These are phyloP conservation scores for Buxus sempervirens DNA, from an alignment of 164 flowering plant genomes.

Conservation along the genomic window DNA sequence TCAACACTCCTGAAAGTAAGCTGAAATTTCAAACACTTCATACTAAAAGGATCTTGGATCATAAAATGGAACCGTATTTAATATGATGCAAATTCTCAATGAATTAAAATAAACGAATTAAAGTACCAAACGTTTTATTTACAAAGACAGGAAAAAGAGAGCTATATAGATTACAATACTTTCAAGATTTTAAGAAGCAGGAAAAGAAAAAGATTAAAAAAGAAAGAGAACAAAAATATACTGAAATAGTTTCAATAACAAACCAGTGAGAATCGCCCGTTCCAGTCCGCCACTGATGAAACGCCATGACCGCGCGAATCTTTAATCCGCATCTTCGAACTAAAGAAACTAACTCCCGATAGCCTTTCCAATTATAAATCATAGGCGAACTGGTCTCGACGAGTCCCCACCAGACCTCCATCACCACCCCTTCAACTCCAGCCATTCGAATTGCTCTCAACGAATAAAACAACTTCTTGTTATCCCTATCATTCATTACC, in stretches of 20 bases:
- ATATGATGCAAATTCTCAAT: no score
- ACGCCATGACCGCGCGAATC: conserved; percentile 64
- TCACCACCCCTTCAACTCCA: conserved; percentile 65
- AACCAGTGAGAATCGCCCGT: conserved; percentile 52
- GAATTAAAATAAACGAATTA: no score
- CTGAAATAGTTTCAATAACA: conserved; percentile 7
- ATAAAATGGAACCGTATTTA: no score
- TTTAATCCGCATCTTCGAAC: conserved; percentile 47
- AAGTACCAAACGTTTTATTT: no score
- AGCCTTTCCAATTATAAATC: conserved; percentile 59
- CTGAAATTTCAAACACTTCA: no score
- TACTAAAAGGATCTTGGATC: no score
- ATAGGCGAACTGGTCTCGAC: conserved; percentile 59
- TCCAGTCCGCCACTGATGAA: conserved; percentile 54
- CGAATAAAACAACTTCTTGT: conserved; percentile 38
- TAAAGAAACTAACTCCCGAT: conserved; percentile 45
- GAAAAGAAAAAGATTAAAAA: no score
- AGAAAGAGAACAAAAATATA: background rate
- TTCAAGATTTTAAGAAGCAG: no score
- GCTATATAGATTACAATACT: no score
- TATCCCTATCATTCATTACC: conserved; percentile 26
- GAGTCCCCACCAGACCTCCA: conserved; percentile 84
- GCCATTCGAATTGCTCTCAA: conserved; percentile 45
- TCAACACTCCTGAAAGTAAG: no score
- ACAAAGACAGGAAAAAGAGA: no score